Evolutionary conservation across 768 basidiomycete species (phyloP), one percentile per base, ranked within the genome.

Genomic region (Tricholoma matsutake): DNA sequence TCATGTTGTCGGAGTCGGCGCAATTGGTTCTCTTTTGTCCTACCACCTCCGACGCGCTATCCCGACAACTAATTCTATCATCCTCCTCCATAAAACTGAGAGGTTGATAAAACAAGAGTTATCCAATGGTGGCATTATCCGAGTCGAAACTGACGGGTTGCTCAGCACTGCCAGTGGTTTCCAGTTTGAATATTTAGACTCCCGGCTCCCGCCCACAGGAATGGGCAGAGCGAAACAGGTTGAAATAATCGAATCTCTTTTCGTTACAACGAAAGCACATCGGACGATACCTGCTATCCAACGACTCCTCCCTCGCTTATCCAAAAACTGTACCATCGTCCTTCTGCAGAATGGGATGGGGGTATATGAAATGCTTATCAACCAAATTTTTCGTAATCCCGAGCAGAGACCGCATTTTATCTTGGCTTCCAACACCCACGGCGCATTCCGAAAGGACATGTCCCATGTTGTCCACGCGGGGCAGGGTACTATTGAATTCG

Each of bases 321-420:
- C 81, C 4, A 70, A 81, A 0, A 72, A 82, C 54, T 90, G 88
- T 47, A 96, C 95, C 35, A 86, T 98, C 64, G 91, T 96, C 2
- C 83, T 99, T n/a, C 74, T 98, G 57, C 92, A 96, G 69, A 96
- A 96, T 70, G 96, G 96, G 25, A 91, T 97, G 87, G 96, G 94
- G 10, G 76, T 96, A 8, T 92, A 94, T 72, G 96, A 98, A 65
- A 76, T 85, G 61, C 80, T 97, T 53, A 71, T 92, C 16, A 68
- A 75, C 6, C 66, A 81, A 6, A 66, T 94, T 45, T 98, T 94
- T 72, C 87, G 82, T 18, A 89, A 94, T 71, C 82, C 87, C 22
- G 71, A 79, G 34, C 77, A 79, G 29, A 85, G 96, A 37, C 96
- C 96, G 11, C 87, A 91, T 67, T 94, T 98, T 70, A 83, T 98